Base-by-base conservation (phyloP, 805 yeast genomes). In the Spencermartinsiella europaea region DNA sequence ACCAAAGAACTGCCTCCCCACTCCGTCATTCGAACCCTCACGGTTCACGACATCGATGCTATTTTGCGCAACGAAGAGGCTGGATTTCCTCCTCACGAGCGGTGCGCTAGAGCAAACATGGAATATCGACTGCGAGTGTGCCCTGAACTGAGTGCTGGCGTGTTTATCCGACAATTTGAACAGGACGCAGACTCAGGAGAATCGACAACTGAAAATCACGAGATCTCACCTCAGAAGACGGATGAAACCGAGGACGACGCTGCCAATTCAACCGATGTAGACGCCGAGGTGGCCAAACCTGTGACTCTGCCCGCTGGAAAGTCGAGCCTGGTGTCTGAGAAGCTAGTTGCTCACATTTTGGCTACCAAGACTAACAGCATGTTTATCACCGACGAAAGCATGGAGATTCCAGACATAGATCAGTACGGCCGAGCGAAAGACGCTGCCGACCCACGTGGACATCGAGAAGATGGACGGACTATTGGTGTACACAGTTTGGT, bases 91-190 rank as follows among this genome's bases (percentile, higher is more conserved):
- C 79, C 77, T 31, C 61, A 66, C 12, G 95, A 88, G 67, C 73
- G 95, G 48, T 82, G 86, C 38, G 63, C 85, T 10, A 60, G 59
- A n/a, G 87, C 80, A 42, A 81, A 76, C 53, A 65, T 80, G 45
- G 69, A 67, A 53, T 91, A 86, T 69, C 75, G 97, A 56, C 72
- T 91, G 52, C 74, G 74, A 1, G 79, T 71, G 3, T 90, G 97
- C 63, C 98, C 98, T 7, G 99, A 91, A 64, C 75, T 91, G 47
- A 80, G 93, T 54, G 79, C 90, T 4, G 98, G 98, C 2, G 72
- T 93, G 47, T 93, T 91, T 60, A 72, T 88, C 43, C 74, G 96
- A 60, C 79, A 79, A 46, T 84, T 83, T 65, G 70, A 61, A 25
- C 66, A 70, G 57, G 42, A 12, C 5, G 12, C 33, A 12, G 7